These are phyloP conservation scores for Sindora glabra DNA, from an alignment of 306 rosid genomes.

Conservation along the genomic window DNA sequence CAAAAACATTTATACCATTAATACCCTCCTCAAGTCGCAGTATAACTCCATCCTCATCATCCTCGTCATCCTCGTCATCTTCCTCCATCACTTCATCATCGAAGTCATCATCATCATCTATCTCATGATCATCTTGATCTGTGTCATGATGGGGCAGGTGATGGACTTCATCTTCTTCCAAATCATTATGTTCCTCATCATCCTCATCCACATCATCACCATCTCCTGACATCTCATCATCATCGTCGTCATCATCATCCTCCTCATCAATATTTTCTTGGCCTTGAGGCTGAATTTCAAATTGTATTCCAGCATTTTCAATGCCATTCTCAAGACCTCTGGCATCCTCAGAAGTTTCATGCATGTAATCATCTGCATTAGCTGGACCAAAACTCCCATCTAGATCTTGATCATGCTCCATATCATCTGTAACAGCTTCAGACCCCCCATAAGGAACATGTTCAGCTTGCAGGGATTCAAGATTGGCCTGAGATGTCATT, in stretches of 20 bases:
- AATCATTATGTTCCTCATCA: conserved; percentile 88
- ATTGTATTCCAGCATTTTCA: conserved; percentile 55
- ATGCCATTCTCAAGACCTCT: conserved; percentile 60
- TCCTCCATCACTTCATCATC: conserved; percentile 93
- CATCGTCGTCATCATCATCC: conserved; percentile 88
- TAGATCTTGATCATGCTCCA: conserved; percentile 95
- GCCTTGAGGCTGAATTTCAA: conserved; percentile 73
- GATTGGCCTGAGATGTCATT: conserved; percentile 54
- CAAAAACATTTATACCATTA: conserved; percentile 91
- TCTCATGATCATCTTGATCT: conserved; percentile 92
- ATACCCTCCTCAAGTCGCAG: conserved; percentile 95
- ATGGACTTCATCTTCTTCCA: conserved; percentile 83
- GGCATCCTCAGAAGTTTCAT: conserved; percentile 64
- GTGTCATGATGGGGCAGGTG: conserved; percentile 86
- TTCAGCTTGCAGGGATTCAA: conserved; percentile 45
- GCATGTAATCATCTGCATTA: conserved; percentile 79
- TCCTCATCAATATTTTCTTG: conserved; percentile 80
- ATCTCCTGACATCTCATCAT: conserved; percentile 95
- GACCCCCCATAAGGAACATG: conserved; percentile 74
- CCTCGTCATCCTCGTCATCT: conserved; percentile 95
- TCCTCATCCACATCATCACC: conserved; percentile 82
- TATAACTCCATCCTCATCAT: conserved; percentile 90
- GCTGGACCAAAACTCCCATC: conserved; percentile 64
- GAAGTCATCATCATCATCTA: conserved; percentile 87
- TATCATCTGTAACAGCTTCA: conserved; percentile 86